Percentiles rank a stretch among this genome's conserved stretches.
These are phyloP conservation scores for Neltuma alba DNA, from an alignment of 306 rosid genomes.

Conservation along the genomic window DNA sequence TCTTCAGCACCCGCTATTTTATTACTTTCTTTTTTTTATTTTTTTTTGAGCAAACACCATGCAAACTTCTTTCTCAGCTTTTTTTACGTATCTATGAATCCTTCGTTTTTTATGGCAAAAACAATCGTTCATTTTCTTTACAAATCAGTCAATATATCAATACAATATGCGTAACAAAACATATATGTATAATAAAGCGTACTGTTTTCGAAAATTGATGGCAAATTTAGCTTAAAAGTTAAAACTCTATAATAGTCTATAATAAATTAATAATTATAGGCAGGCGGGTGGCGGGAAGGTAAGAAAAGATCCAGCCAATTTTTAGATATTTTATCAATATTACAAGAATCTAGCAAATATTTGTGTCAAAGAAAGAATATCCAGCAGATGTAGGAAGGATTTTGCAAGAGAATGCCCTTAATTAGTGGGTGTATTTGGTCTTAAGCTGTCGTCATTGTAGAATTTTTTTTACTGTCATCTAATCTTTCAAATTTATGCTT, in stretches of 20 bases:
- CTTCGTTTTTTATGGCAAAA: too few relatives aligned
- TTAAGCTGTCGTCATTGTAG: not conserved
- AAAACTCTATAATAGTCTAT: too few relatives aligned
- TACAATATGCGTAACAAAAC: too few relatives aligned
- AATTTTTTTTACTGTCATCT: not conserved
- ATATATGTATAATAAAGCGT: too few relatives aligned
- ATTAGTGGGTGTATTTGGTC: not conserved
- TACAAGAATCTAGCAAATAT: not conserved
- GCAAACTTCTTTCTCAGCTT: not conserved
- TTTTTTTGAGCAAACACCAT: not conserved
- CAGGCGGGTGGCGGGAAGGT: too few relatives aligned
- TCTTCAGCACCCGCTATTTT: not conserved
- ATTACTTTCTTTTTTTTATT: not conserved
- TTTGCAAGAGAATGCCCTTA: too few relatives aligned
- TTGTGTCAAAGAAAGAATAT: not conserved
- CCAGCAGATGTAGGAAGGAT: not conserved
- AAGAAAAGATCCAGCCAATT: not conserved
- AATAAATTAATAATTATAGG: too few relatives aligned
- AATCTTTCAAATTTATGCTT: not conserved
- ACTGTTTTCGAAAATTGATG: not conserved
- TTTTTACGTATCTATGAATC: not conserved
- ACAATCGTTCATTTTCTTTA: too few relatives aligned
- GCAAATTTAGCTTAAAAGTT: too few relatives aligned
- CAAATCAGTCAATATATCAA: not conserved
- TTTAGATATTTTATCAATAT: not conserved